Evolutionary conservation across 108 stramenopile genomes (phyloP).

Genomic region (Skeletonema marinoi): DNA sequence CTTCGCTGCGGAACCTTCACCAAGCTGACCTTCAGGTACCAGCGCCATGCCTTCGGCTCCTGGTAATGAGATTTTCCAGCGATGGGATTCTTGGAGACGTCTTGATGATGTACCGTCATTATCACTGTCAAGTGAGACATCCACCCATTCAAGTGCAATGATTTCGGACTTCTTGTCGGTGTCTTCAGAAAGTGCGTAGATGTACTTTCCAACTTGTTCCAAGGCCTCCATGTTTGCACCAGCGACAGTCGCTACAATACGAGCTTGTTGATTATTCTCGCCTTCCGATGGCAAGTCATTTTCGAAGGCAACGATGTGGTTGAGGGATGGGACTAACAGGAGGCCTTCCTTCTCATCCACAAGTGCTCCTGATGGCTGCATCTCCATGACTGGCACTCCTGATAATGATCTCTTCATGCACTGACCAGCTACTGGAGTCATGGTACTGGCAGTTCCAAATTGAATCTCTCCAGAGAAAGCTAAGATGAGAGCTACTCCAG

Average conservation of each 20-base stretch:
- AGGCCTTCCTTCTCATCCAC: neutral
- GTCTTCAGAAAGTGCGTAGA: slow-evolving; percentile 16
- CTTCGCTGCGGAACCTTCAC: neutral
- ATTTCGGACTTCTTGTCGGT: slow-evolving; percentile 6
- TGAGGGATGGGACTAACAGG: neutral
- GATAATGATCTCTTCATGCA: neutral
- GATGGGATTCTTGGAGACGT: neutral
- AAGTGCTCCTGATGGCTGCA: neutral
- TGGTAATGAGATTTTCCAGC: slow-evolving; percentile 1
- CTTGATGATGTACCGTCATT: neutral
- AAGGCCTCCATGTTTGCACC: slow-evolving; percentile 3
- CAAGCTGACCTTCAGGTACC: neutral
- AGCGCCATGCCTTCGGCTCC: slow-evolving; percentile 8
- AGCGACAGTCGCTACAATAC: neutral
- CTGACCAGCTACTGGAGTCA: neutral
- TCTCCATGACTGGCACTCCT: neutral
- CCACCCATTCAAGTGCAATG: slow-evolving; percentile 6
- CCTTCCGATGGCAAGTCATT: neutral
- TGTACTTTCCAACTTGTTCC: neutral
- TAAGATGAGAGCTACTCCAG: neutral
- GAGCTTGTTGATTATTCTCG: neutral
- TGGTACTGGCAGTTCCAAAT: neutral
- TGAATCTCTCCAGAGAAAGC: neutral
- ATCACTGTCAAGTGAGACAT: neutral
- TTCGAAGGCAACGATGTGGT: neutral